phyloP scores from a whole-genome alignment of 805 yeast species.

The Myxozyma neglecta region DNA sequence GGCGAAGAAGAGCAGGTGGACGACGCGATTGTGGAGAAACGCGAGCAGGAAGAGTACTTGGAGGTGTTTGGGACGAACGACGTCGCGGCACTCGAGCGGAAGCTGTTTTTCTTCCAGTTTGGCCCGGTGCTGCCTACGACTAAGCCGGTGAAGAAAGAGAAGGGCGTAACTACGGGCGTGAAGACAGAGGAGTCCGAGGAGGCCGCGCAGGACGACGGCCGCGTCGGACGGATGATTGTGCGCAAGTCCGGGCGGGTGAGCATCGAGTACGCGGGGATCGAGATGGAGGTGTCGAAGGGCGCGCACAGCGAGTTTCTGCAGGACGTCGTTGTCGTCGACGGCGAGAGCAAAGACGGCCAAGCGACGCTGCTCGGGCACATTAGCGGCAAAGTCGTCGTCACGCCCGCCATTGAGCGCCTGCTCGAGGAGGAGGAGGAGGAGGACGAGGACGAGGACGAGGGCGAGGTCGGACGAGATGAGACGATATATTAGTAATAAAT shows the following conservation, averaged over 20 bases:
- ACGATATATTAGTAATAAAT: neutral
- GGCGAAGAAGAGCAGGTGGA: slow-evolving; percentile 16
- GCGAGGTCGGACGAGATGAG: neutral
- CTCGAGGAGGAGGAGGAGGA: slow-evolving; percentile 5
- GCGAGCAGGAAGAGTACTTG: slow-evolving; percentile 11
- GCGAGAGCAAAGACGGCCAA: slow-evolving; percentile 41
- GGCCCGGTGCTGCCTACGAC: slow-evolving; percentile 48
- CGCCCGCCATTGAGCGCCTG: slow-evolving; percentile 47
- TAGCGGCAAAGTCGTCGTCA: slow-evolving; percentile 56
- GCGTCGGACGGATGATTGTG: slow-evolving; percentile 68
- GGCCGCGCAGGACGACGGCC: slow-evolving; percentile 47
- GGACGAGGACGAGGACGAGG: neutral
- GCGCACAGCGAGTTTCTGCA: slow-evolving; percentile 69
- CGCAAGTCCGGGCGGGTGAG: slow-evolving; percentile 84
- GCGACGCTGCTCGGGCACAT: slow-evolving; percentile 57
- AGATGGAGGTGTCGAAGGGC: slow-evolving; percentile 71
- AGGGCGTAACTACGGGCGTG: neutral
- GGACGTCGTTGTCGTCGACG: slow-evolving; percentile 62
- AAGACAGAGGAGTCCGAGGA: slow-evolving; percentile 8
- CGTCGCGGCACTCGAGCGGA: slow-evolving; percentile 31
- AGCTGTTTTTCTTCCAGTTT: slow-evolving; percentile 48
- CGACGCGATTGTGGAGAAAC: slow-evolving; percentile 10
- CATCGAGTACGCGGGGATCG: slow-evolving; percentile 67
- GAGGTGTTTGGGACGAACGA: slow-evolving; percentile 6
- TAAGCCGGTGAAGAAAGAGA: neutral